A percentile compares a stretch with the other conserved stretches of the same genome.
These are phyloP conservation scores for Circinella minor DNA, from an alignment of 371 early-diverging fungal species.

Conservation along the genomic window DNA sequence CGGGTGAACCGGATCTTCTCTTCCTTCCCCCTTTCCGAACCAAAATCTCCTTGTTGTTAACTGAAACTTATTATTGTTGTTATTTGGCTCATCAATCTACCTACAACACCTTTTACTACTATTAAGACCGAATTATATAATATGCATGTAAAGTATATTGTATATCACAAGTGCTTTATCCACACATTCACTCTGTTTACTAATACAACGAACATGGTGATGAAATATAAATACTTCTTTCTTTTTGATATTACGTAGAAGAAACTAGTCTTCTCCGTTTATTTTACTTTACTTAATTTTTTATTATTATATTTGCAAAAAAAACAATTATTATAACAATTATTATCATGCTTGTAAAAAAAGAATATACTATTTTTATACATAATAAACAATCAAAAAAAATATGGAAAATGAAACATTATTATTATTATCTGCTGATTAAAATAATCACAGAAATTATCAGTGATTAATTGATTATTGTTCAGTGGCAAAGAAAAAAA, in stretches of 20 bases:
- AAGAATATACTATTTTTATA: too few species aligned
- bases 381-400: too few species aligned
- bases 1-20: conserved; percentile 14
- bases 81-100: background rate
- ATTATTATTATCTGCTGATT: too few species aligned
- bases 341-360: too few species aligned
- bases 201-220: background rate
- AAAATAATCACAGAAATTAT: background rate
- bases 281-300: too few species aligned
- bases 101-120: background rate
- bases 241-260: background rate
- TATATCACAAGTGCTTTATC: background rate
- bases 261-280: too few species aligned
- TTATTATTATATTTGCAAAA: too few species aligned
- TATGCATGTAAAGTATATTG: background rate
- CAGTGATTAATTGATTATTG: too few species aligned
- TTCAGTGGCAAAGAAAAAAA: too few species aligned
- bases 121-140: background rate
- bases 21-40: conserved; percentile 5
- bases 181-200: background rate
- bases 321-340: too few species aligned
- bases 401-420: too few species aligned
- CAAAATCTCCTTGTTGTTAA: background rate
- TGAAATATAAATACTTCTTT: background rate
- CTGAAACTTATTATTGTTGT: conserved; percentile 1